Evolutionary conservation across 2,329 filamentous ascomycete genomes (phyloP).

Genomic region (Xylariaceae sp.): DNA sequence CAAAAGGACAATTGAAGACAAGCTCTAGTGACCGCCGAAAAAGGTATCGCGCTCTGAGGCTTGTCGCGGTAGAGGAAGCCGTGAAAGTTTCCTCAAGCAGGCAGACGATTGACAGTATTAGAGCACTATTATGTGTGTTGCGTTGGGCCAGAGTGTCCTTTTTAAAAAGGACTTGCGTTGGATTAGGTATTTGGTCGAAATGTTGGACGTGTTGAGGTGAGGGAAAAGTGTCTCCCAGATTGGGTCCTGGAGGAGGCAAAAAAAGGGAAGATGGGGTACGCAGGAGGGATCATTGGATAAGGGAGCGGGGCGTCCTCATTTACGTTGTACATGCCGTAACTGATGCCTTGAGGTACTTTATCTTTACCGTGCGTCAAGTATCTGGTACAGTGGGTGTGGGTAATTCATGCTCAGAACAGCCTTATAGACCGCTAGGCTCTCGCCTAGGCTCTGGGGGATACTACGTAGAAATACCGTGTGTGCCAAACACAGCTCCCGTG

Average conservation of each 20-base stretch:
- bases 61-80: background rate
- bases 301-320: background rate
- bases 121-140: background rate
- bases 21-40: background rate
- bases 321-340: background rate
- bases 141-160: background rate
- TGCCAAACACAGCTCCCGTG: too few relatives aligned
- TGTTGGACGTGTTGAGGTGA: constrained; percentile 10
- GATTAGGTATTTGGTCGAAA: background rate
- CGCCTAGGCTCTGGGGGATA: too few relatives aligned
- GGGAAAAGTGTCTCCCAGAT: constrained; percentile 11
- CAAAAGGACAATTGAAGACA: background rate
- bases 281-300: constrained; percentile 1
- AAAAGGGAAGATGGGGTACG: constrained; percentile 19
- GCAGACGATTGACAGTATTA: background rate
- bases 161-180: background rate
- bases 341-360: too few relatives aligned
- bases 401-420: too few relatives aligned
- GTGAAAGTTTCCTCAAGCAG: background rate
- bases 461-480: too few relatives aligned
- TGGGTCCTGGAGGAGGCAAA: constrained; percentile 14
- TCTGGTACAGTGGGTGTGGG: background rate
- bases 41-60: constrained; percentile 1
- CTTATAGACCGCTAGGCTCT: too few relatives aligned
- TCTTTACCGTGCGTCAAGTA: background rate